Base-by-base conservation (phyloP, 371 early-diverging fungal genomes). In the Mucor mucedo region DNA sequence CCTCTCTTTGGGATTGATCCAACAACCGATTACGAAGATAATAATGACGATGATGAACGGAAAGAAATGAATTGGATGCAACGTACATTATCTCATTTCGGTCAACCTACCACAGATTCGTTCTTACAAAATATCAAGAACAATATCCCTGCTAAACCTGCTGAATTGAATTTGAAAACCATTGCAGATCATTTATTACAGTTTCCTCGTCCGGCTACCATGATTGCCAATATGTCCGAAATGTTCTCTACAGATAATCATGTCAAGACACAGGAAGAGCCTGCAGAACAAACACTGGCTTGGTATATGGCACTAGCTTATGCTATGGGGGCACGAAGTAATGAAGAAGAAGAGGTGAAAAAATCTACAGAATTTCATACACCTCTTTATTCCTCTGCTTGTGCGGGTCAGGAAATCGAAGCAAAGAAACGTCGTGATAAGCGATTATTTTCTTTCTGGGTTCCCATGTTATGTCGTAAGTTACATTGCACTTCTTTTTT, bases 291-390 rank as follows among this genome's bases (percentile, higher is more conserved):
- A 45, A 63, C 77, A 1, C 62, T 80, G 29, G 80, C 80, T 11
- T 80, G 80, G 80, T 80, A 80, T 41, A 80, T 80, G 80, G 80
- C 80, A 3, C 48, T 80, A 3, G 80, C 80, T 0, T 80, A 80
- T 59, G 77, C 80, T 2, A 80, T 80, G 75, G 80, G 80, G 33
- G 73, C 75, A 21, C 55, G 72, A 29, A 75, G 68, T 42, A 29
- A 62, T 10, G 54, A 42, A 38, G 66, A 60, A 40, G 70, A 61
- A 9, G 52, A 61, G 3, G 28, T 40, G 4, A n/a, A n/a, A 2
- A 28, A 29, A 3, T 28, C 14, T 3, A 32, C 33, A 35, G 58
- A 41, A 14, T 44, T 44, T 14, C 44, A 44, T 44, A 14, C 14
- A 44, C 44, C 44, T 14, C 9, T 21, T 6, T 21, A 21, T 4